A percentile compares a stretch with the other conserved stretches of the same genome.
phyloP scores from a whole-genome alignment of 495 filamentous ascomycete species.

The Penicillium soppii region DNA sequence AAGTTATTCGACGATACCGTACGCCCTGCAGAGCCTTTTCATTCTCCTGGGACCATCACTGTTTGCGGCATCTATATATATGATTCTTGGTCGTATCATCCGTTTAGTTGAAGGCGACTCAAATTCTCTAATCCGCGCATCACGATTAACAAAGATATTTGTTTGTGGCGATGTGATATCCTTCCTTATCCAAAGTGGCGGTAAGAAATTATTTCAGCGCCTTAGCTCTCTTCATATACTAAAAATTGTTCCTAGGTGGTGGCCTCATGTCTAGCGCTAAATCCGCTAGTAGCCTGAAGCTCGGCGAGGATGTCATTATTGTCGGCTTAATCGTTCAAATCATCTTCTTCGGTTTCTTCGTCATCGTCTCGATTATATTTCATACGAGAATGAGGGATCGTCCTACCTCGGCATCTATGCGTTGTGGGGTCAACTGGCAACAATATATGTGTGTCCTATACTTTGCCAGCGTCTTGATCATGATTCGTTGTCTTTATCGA shows the following conservation, averaged over 20 bases:
- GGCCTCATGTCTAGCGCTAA: slow-evolving; percentile 18
- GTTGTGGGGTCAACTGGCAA: slow-evolving; percentile 41
- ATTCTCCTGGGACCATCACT: slow-evolving; percentile 10
- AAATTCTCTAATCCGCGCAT: slow-evolving; percentile 8
- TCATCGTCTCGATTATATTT: slow-evolving; percentile 31
- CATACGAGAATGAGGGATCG: slow-evolving; percentile 29
- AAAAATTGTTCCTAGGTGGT: slow-evolving; percentile 14
- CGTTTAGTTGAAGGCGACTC: slow-evolving; percentile 38
- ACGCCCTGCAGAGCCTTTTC: slow-evolving; percentile 10
- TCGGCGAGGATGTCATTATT: slow-evolving; percentile 44
- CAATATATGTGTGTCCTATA: slow-evolving; percentile 48
- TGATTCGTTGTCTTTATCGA: slow-evolving; percentile 62
- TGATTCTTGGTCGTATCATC: slow-evolving; percentile 52
- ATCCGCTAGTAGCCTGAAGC: slow-evolving; percentile 6
- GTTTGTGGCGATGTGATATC: slow-evolving; percentile 24
- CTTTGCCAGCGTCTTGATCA: slow-evolving; percentile 48
- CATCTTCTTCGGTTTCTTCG: slow-evolving; percentile 43
- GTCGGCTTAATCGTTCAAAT: slow-evolving; percentile 41
- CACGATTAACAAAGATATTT: slow-evolving; percentile 26
- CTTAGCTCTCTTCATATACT: neutral
- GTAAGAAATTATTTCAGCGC: neutral
- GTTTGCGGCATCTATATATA: slow-evolving; percentile 48
- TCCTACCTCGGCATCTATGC: slow-evolving; percentile 19
- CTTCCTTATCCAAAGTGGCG: slow-evolving; percentile 18
- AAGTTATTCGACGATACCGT: slow-evolving; percentile 6